Base-by-base conservation (phyloP, 208 protist species). In the Crithidia bombi region DNA sequence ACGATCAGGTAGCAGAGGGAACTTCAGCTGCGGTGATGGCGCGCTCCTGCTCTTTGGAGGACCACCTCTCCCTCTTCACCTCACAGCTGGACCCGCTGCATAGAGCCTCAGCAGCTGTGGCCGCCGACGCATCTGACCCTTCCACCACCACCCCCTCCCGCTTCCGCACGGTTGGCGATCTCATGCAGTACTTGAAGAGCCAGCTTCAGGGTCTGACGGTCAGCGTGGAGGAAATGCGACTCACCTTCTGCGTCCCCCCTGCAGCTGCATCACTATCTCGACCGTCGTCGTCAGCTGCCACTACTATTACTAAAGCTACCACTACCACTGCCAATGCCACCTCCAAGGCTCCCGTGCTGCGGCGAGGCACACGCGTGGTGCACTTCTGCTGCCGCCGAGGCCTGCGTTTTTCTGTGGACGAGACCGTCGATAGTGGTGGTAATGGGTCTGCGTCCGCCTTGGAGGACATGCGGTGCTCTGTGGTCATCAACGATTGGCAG, bases 181-280 rank as follows among this genome's bases (percentile, higher is more conserved):
- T 83, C 41, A 63, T 83, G 63, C n/a, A 26, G 12, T 83, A 74
- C 58, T 39, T 80, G 17, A 83, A 76, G 59, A 54, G 59, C 14
- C 69, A 76, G 56, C 63, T 83, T 35, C 78, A 77, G 15, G 78
- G 78, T 11, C 17, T 73, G 12, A 56, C 73, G 21, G 52, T 83
- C 5, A 41, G 59, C 6, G 73, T 80, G 9, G 52, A 73, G 47
- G 65, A 79, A 28, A 39, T 83, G 1, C 67, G 52, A 6, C 47
- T 83, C 11, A 83, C 73, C 35, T 54, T 83, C 32, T 78, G 78
- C 62, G 26, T 83, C 21, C 69, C 78, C 15, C 67, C 72, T 14
- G 49, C 43, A n/a, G n/a, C n/a, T n/a, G n/a, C n/a, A n/a, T n/a
- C 10, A 26, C 26, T 5, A 26, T 33, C 14, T 10, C 38, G n/a